Evolutionary conservation across 306 rosid species (phyloP), one percentile per base, ranked within the genome.

Genomic region (Fragaria nilgerrensis): DNA sequence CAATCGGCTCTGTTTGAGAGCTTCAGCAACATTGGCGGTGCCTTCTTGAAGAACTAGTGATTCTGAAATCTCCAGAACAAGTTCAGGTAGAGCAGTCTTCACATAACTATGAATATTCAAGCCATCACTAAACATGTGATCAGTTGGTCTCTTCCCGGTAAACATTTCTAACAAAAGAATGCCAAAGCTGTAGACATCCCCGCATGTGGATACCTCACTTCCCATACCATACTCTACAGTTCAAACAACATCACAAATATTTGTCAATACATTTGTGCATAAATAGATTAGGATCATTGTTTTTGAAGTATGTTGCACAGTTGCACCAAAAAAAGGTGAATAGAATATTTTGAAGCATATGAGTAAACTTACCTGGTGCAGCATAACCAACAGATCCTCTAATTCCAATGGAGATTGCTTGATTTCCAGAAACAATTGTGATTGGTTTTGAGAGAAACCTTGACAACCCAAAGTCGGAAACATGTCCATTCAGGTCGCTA

Each of bases 131-230:
- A 64, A 64, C 23, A 64, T 64, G 44, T 32, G 14, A 27, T 29
- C 68, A 15, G 20, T 62, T 2, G 41, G 41, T 27, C 20, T 29
- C 68, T 62, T 62, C 9, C 68, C 45, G 0, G 69, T 64, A 8
- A 62, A 64, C 45, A 64, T 34, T 8, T 64, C 69, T 19, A 64
- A 17, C 44, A 64, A 36, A 14, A 64, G 69, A 64, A 64, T 64
- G 23, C 69, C 69, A 34, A 34, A 64, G 14, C 69, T 64, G 23
- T 34, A 64, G 14, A 64, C 45, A 34, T 64, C 69, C 20, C 44
- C 44, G 9, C 2, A 0, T 34, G 45, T 34, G 1, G 45, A 64
- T 0, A 32, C 69, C 11, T 15, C 13, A 64, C 69, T 16, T 34
- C 69, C 69, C 69, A 64, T 34, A 17, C 44, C 69, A 64, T 64